Base-by-base conservation (phyloP, 768 basidiomycete species). In the Thelephora aurantiotincta region DNA sequence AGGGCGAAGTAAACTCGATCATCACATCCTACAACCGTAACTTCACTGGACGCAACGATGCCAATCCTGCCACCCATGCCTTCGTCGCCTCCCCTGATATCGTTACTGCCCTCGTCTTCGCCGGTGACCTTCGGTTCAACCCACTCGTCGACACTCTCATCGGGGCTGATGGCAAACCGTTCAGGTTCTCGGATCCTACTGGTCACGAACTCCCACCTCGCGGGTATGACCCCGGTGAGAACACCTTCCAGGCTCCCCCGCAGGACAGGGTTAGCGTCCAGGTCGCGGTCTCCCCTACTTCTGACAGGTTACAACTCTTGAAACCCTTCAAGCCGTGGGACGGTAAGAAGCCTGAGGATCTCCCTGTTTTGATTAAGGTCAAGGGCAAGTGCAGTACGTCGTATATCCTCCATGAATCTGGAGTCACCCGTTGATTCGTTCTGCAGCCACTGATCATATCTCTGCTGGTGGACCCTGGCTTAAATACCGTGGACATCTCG, bases 21-120 rank as follows among this genome's bases (percentile, higher is more conserved):
- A 89, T 99, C 68, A 94, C 94, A 46, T 97, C 93, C 16, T 99
- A 99, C 78, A 99, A 99, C 81, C 93, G 96, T 65, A 99, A 99
- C 82, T 99, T 99, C 73, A 98, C 96, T 55, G 96, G 94, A 49
- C 91, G 96, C 62, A 99, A 99, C 66, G 96, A 98, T 59, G 93
- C 96, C 57, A 98, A 99, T 78, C 92, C 94, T 18, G 92, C 92
- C 52, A 99, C 96, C 30, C 96, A 98, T 67, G 88, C 90, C 44
- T 94, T 93, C 60, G 90, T 94, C 59, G 82, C 90, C 35, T 91
- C 90, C 33, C 90, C 88, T 37, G 88, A 96, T 58, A 70, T 99
- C 63, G 94, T 97, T 63, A 97, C 94, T 55, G 96, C 96, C 51
- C 82, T 99, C 74, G 78, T 87, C 50, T 97, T 96, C 66, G 90